Conservation (phyloP, 345 rosid species). For the Streptanthus diversifolius region DNA sequence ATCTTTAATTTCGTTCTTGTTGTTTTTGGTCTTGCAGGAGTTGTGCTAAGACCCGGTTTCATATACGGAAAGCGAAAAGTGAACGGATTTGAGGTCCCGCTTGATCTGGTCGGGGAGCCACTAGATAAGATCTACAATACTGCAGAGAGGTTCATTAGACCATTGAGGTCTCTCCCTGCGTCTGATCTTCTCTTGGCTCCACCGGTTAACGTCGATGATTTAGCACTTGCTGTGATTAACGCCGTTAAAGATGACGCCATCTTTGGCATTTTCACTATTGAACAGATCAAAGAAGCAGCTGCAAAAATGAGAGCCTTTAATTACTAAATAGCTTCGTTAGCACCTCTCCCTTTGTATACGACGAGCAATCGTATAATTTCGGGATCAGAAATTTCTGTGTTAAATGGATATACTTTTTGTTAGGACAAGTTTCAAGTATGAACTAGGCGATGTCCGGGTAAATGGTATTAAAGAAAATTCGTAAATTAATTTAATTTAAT, state of each 20-base stretch:
- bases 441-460: too few species aligned
- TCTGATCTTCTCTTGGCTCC: slow-evolving; percentile 82
- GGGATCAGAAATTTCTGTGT: neutral
- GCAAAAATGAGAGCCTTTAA: slow-evolving; percentile 51
- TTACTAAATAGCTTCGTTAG: slow-evolving; percentile 1
- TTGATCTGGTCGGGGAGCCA: slow-evolving; percentile 77
- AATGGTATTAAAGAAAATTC: too few species aligned
- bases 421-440: too few species aligned
- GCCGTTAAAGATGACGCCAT: slow-evolving; percentile 70
- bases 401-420: neutral
- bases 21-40: slow-evolving; percentile 46
- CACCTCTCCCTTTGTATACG: neutral
- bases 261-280: slow-evolving; percentile 84
- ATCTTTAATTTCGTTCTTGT: neutral
- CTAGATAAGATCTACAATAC: slow-evolving; percentile 55
- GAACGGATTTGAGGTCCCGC: slow-evolving; percentile 73
- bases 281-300: slow-evolving; percentile 94
- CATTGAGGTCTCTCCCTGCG: slow-evolving; percentile 67
- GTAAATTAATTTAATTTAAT: too few species aligned
- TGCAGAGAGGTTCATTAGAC: slow-evolving; percentile 55
- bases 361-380: neutral
- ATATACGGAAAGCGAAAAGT: slow-evolving; percentile 75
- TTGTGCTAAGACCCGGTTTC: slow-evolving; percentile 81
- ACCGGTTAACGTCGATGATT: slow-evolving; percentile 71
- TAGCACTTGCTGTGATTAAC: slow-evolving; percentile 67